Base-by-base conservation (phyloP, 1,284 basidiomycete species). In the Athelia psychrophila region DNA sequence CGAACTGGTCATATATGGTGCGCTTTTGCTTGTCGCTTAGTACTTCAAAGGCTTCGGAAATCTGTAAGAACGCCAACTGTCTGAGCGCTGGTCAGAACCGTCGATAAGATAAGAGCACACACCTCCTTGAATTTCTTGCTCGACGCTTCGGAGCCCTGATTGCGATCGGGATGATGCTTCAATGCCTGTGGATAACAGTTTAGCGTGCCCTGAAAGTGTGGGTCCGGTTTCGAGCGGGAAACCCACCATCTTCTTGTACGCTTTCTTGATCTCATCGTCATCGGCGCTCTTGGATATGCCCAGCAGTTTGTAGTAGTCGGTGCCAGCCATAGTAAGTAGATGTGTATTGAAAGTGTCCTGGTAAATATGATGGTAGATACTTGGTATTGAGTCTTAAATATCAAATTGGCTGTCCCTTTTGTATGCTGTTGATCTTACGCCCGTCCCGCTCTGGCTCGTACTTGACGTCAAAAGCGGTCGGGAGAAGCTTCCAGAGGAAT, bases 31-130 rank as follows among this genome's bases (percentile, higher is more conserved):
- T 87, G 72, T 98, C 95, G 50, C 83, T 92, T 49, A 98, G 83
- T 46, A 98, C 96, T 69, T 99, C 96, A 64, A 96, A 98, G 0
- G 96, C 96, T 76, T 99, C 96, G 22, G 92, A 92, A 53, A 97
- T 82, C 90, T 93, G 50, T 8, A 25, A 40, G 40, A n/a, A n/a
- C n/a, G n/a, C n/a, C n/a, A 30, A 16, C 38, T 35, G 25, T 44
- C 16, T 38, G 12, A 22, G n/a, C 18, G 6, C 46, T 52, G 46
- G 20, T 12, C 23, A n/a, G 33, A 49, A 15, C 22, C 13, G 24
- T 19, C 9, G 30, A 53, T 48, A 8, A 2, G 13, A 15, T 15
- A 2, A 22, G 19, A 42, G 2, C 2, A 60, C 77, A 54, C 42
- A 90, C 90, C 80, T 97, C 86, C 73, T 99, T 96, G 74, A 99